Conservation (phyloP, 1,284 basidiomycete species). For the Crucibulum cyathiforme region DNA sequence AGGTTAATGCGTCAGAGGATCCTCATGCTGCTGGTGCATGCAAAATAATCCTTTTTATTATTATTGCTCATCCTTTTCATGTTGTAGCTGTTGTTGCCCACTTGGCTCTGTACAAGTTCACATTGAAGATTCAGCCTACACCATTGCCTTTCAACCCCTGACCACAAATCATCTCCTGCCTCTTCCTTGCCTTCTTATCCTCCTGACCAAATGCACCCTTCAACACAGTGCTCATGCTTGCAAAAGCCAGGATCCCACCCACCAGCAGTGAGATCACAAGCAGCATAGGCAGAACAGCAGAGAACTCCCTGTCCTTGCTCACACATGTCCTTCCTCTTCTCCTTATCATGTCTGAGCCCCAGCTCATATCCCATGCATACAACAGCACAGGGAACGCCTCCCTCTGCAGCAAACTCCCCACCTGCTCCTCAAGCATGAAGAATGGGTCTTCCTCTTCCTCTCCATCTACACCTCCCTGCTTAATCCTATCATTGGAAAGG, state of each 20-base stretch:
- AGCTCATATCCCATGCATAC: slow-evolving; percentile 68
- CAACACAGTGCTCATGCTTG: too few species aligned
- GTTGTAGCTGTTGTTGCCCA: slow-evolving; percentile 74
- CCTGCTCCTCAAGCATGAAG: slow-evolving; percentile 70
- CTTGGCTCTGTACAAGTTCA: slow-evolving; percentile 76
- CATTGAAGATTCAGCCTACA: slow-evolving; percentile 73
- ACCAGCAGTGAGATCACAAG: too few species aligned
- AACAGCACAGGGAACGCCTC: slow-evolving; percentile 67
- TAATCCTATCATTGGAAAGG: slow-evolving; percentile 9
- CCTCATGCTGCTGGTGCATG: slow-evolving; percentile 73
- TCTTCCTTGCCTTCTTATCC: too few species aligned
- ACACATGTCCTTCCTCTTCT: slow-evolving; percentile 15
- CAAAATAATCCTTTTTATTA: too few species aligned
- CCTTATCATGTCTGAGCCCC: slow-evolving; percentile 46
- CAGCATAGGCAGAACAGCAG: too few species aligned
- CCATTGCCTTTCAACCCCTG: slow-evolving; percentile 65
- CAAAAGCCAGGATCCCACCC: too few species aligned
- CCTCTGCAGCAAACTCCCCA: slow-evolving; percentile 59
- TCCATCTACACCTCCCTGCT: slow-evolving; percentile 20
- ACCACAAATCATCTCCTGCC: too few species aligned
- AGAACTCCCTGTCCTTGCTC: background rate
- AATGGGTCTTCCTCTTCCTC: slow-evolving; percentile 52
- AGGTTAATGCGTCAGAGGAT: slow-evolving; percentile 68
- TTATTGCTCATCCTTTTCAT: background rate
- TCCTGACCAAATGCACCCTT: too few species aligned